Base-by-base conservation (phyloP, 345 rosid genomes). In the Salix suchowensis region DNA sequence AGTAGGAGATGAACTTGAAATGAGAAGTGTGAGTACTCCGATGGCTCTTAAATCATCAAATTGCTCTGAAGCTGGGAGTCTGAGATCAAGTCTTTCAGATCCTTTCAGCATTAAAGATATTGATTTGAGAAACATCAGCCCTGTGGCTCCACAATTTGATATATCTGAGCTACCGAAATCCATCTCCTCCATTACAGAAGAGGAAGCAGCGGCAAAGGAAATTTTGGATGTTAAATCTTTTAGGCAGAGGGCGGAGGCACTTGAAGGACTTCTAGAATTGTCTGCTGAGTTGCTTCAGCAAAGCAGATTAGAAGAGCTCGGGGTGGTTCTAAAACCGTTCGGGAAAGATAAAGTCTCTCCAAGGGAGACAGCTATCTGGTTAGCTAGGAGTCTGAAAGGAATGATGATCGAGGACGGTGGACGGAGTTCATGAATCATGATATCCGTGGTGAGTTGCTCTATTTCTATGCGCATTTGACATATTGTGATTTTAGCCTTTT, bases 301-400 rank as follows among this genome's bases (percentile, higher is more conserved):
- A 26, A 92, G 88, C 48, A 87, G 97, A 74, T 84, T 96, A 76
- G 97, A 96, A 83, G 99, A 96, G 87, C 94, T 96, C 44, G 88
- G 92, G 7, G 87, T 96, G n/a, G 98, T 96, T 75, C 84, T 96
- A 82, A 93, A 87, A 85, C 98, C 99, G 30, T 96, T 96, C 24
- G 99, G 99, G 75, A 96, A 91, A 87, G 93, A 91, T 82, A 92
- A 89, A 82, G 99, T 96, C 61, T 92, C 96, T 68, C 99, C 98
- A 32, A 87, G 99, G 88, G 99, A 96, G 85, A 96, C 99, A 2
- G 99, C 99, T 7, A 96, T 96, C 80, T 96, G 99, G 98, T 83
- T 96, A 37, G 98, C 99, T 1, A 96, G 85, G 85, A 93, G 98
- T 83, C 88, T 96, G 10, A 92, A 93, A 86, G 99, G 97, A 74